These are phyloP conservation scores for Macroventuria anomochaeta DNA, from an alignment of 2,329 filamentous ascomycete species.

Conservation along the genomic window DNA sequence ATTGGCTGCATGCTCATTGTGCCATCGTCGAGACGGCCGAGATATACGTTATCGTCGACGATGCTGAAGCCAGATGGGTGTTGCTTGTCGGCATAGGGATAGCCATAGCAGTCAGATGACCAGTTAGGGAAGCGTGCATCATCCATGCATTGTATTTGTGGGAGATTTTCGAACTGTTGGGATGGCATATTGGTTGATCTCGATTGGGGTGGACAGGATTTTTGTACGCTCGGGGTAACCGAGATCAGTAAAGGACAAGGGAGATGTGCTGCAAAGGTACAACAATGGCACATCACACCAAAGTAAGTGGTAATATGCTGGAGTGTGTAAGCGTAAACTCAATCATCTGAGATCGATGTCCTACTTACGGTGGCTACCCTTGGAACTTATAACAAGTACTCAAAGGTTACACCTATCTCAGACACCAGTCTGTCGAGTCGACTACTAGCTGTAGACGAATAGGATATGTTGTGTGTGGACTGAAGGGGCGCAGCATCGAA, in stretches of 20 bases:
- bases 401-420: neutral
- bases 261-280: neutral
- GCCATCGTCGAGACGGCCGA: conserved; percentile 26
- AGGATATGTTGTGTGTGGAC: conserved; percentile 15
- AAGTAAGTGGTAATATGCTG: neutral
- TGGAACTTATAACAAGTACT: conserved; percentile 1
- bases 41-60: conserved; percentile 27
- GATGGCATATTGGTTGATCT: conserved; percentile 20
- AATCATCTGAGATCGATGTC: neutral
- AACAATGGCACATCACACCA: neutral
- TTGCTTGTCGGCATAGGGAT: conserved; percentile 19
- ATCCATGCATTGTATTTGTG: conserved; percentile 38
- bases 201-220: neutral
- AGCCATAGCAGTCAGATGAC: conserved; percentile 4
- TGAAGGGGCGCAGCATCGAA: conserved; percentile 39
- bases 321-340: neutral
- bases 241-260: neutral
- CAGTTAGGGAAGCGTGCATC: conserved; percentile 24
- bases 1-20: conserved; percentile 38
- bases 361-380: neutral
- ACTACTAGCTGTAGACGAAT: conserved; percentile 18
- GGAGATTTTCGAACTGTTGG: conserved; percentile 40
- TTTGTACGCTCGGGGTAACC: conserved; percentile 8
- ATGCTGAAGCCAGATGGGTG: conserved; percentile 15
- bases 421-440: conserved; percentile 8